phyloP scores from a whole-genome alignment of 345 rosid genomes.

The Eucalyptus regnans region DNA sequence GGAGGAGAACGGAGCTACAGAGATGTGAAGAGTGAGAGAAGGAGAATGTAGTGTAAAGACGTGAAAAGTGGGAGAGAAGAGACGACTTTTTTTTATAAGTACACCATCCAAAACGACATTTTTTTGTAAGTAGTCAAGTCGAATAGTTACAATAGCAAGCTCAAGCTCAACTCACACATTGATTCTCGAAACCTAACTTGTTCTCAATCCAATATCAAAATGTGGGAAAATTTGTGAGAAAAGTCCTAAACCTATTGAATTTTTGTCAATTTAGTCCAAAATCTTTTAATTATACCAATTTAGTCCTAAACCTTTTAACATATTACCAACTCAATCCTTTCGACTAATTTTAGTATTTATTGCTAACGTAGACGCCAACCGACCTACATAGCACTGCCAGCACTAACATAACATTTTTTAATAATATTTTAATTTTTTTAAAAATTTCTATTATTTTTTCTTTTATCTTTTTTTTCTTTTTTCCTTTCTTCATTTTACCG shows the following conservation, averaged over 20 bases:
- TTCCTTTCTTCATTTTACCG: rapidly evolving
- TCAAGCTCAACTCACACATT: background rate
- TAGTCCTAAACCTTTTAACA: rapidly evolving
- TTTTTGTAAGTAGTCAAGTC: background rate
- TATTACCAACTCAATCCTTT: rapidly evolving
- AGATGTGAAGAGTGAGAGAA: too few species aligned
- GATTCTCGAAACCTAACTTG: background rate
- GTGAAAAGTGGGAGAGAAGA: background rate
- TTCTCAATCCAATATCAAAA: background rate
- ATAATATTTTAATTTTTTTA: too few species aligned
- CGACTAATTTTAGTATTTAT: too few species aligned
- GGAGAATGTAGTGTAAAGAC: background rate
- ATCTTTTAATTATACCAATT: too few species aligned
- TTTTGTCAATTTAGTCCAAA: too few species aligned
- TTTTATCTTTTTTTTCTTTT: too few species aligned
- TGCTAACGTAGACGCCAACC: rapidly evolving
- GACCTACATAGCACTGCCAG: rapidly evolving
- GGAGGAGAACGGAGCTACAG: background rate
- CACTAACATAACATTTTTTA: rapidly evolving
- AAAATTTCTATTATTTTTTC: too few species aligned
- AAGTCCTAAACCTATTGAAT: too few species aligned
- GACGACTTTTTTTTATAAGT: too few species aligned
- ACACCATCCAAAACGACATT: too few species aligned
- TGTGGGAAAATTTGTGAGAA: too few species aligned
- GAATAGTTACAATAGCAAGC: background rate